Percentiles rank a stretch among this genome's conserved stretches.
phyloP scores from a whole-genome alignment of 345 rosid species.

The Euphorbia lathyris region DNA sequence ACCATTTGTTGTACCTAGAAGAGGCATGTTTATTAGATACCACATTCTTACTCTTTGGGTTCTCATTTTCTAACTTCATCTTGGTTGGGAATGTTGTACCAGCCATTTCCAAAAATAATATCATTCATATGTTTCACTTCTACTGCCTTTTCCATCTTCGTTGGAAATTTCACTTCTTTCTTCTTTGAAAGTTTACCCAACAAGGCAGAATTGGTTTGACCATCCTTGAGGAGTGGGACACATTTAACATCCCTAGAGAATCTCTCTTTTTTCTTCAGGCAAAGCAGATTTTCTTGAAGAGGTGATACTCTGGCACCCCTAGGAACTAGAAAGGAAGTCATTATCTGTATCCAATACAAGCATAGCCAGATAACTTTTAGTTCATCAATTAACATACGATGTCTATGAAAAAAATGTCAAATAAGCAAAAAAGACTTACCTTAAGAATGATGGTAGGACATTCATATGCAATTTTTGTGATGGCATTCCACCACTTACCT shows the following conservation, averaged over 20 bases:
- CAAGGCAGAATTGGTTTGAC: slow-evolving; percentile 27
- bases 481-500: slow-evolving; percentile 36
- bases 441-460: slow-evolving; percentile 63
- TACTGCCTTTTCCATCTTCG: slow-evolving; percentile 25
- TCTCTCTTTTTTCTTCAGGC: slow-evolving; percentile 29
- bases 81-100: not conserved
- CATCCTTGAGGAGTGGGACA: slow-evolving; percentile 16
- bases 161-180: slow-evolving; percentile 32
- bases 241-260: slow-evolving; percentile 22
- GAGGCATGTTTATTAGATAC: slow-evolving; percentile 12
- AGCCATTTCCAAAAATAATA: slow-evolving; percentile 13
- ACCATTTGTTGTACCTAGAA: slow-evolving; percentile 14
- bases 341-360: too few relatives aligned
- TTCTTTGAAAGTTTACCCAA: slow-evolving; percentile 26
- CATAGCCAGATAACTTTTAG: slow-evolving; percentile 16
- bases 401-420: slow-evolving; percentile 5
- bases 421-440: slow-evolving; percentile 43
- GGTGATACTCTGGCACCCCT: slow-evolving; percentile 57
- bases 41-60: slow-evolving; percentile 20
- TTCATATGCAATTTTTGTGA: slow-evolving; percentile 26
- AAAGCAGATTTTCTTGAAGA: slow-evolving; percentile 53
- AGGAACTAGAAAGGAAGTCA: too few relatives aligned
- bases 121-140: slow-evolving; percentile 17
- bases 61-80: slow-evolving; percentile 23
- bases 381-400: not conserved